Evolutionary conservation across 2,329 filamentous ascomycete species (phyloP), one percentile per base, ranked within the genome.

Genomic region (Phialophora macrospora): DNA sequence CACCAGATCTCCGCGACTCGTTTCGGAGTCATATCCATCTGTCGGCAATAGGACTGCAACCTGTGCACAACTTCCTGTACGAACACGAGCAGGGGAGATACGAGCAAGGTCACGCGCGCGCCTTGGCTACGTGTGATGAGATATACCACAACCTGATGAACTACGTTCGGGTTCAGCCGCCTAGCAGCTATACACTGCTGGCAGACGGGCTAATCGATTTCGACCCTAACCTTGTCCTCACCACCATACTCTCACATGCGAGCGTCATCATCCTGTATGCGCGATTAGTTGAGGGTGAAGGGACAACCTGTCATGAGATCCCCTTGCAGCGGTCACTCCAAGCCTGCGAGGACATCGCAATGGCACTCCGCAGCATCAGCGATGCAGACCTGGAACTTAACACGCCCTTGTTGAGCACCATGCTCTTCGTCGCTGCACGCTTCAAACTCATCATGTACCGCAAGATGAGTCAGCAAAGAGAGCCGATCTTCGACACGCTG

Each of bases 91-190:
- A 60, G 17, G 59, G 57, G 3, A 48, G 60, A 55, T 65, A 70
- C 44, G 68, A 72, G 11, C 58, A 64, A n/a, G 44, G 57, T 2
- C 38, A 64, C 28, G 64, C 17, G 12, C 51, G 66, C 20, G 63
- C 68, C n/a, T 62, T 67, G 24, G 62, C 63, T 26, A 66, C 58
- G 26, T 70, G 69, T 48, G 71, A 72, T 26, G 69, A 70, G 51
- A 70, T 72, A 32, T 72, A 72, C 54, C 66, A 71, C 51, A 72
- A 72, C 38, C 62, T 71, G 52, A 70, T 70, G 60, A 64, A 57
- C 28, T 72, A 72, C 46, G 62, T 67, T 9, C 65, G 61, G 12
- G 64, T 62, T 2, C 63, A 71, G 56, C 66, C 66, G 14, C 57
- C 55, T 20, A 63, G 68, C 22, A 65, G 64, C 52, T 72, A 72